Evolutionary conservation across 768 basidiomycete species (phyloP).

Genomic region (Punctularia strigosozonata): DNA sequence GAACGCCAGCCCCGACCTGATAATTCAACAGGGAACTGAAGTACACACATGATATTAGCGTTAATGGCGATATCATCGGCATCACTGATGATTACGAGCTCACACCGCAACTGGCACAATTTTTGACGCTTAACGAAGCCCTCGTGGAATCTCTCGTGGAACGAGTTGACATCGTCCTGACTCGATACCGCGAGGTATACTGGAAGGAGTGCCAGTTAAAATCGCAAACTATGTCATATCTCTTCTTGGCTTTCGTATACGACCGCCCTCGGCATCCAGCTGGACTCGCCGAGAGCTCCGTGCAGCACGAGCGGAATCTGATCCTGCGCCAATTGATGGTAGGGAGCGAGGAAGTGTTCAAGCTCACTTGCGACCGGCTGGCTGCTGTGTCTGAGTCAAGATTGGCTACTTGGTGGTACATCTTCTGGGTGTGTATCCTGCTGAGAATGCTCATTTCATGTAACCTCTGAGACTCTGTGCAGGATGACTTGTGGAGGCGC

Average conservation of each 20-base stretch:
- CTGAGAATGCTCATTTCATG: no score
- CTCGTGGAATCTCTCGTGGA: conserved; percentile 32
- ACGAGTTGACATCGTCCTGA: conserved; percentile 33
- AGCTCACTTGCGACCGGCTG: conserved; percentile 41
- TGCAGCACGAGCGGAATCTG: conserved; percentile 38
- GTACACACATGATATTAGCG: conserved; percentile 39
- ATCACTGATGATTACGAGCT: conserved; percentile 56
- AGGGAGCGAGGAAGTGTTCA: conserved; percentile 32
- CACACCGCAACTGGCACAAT: conserved; percentile 48
- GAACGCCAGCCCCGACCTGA: no score
- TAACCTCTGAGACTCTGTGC: not conserved
- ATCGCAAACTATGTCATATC: conserved; percentile 41
- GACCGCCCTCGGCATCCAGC: conserved; percentile 36
- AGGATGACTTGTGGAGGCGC: conserved; percentile 71
- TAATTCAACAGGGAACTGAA: no score
- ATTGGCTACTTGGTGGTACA: conserved; percentile 63
- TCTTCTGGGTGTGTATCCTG: conserved; percentile 50
- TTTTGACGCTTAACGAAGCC: conserved; percentile 43
- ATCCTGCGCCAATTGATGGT: conserved; percentile 42
- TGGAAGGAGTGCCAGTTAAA: conserved; percentile 41
- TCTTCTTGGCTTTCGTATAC: conserved; percentile 51
- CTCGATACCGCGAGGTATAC: conserved; percentile 39
- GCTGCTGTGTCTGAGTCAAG: conserved; percentile 33
- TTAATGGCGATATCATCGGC: conserved; percentile 44
- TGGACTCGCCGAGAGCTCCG: conserved; percentile 30